phyloP scores from a whole-genome alignment of 805 yeast genomes.

The Yarrowia divulgata region DNA sequence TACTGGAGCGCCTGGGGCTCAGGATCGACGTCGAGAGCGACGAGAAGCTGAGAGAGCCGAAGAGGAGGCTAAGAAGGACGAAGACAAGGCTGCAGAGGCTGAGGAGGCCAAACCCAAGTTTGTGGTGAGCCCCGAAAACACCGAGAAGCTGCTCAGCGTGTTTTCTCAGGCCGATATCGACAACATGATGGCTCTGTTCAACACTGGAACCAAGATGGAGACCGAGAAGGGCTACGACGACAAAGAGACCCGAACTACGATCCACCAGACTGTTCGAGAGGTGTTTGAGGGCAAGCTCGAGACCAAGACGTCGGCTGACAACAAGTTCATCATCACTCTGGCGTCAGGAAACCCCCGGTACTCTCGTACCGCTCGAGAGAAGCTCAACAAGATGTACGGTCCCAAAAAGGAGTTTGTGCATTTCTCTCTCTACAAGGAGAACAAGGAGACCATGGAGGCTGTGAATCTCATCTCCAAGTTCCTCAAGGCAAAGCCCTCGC shows the following conservation, averaged over 20 bases:
- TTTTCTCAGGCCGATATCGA: constrained; percentile 69
- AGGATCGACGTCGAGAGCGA: constrained; percentile 43
- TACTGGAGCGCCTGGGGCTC: constrained; percentile 67
- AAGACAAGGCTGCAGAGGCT: constrained; percentile 39
- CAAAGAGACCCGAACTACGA: constrained; percentile 74
- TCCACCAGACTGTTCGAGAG: constrained; percentile 78
- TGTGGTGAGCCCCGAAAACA: constrained; percentile 41
- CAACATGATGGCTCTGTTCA: constrained; percentile 61
- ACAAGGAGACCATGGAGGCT: constrained; percentile 97
- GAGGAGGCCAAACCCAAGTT: constrained; percentile 37
- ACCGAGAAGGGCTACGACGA: constrained; percentile 65
- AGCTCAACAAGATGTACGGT: constrained; percentile 58
- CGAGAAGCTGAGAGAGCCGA: constrained; percentile 42
- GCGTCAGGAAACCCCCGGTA: constrained; percentile 56
- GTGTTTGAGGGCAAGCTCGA: constrained; percentile 80
- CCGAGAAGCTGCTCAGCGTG: constrained; percentile 55
- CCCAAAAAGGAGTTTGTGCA: constrained; percentile 71
- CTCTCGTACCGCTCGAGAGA: constrained; percentile 52
- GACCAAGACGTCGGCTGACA: constrained; percentile 73
- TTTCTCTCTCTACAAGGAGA: constrained; percentile 87
- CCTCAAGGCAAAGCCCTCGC: constrained; percentile 73
- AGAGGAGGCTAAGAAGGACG: constrained; percentile 43
- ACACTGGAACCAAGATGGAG: constrained; percentile 63
- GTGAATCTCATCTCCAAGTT: constrained; percentile 76
- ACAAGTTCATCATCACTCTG: constrained; percentile 68